Evolutionary conservation across 106 monocot genomes (phyloP).

Genomic region (Dendrobium catenatum): DNA sequence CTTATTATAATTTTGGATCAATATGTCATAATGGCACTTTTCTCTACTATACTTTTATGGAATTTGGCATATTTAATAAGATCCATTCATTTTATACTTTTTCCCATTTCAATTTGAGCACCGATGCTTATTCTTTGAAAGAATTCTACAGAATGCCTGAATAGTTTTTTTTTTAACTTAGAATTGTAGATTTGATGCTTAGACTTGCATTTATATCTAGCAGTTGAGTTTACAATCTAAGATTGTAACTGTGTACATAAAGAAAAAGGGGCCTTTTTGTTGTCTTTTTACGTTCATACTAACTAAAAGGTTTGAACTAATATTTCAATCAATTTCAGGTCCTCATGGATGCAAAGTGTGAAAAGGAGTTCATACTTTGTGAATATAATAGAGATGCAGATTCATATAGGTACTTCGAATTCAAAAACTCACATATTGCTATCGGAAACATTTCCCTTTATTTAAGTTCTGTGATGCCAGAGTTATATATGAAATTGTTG

Average conservation of each 20-base stretch:
- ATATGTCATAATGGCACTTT: no score
- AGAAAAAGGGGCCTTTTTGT: not conserved
- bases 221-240: not conserved
- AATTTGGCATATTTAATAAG: not conserved
- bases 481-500: not conserved
- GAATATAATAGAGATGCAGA: slow-evolving; percentile 98
- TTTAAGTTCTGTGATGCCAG: not conserved
- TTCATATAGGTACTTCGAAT: slow-evolving; percentile 63
- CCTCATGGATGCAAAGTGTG: slow-evolving; percentile 36
- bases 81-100: not conserved
- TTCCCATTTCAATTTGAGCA: not conserved
- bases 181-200: not conserved
- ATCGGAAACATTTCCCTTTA: not conserved
- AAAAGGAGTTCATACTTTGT: slow-evolving; percentile 89
- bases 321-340: slow-evolving; percentile 33
- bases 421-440: not conserved
- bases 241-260: not conserved
- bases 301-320: not conserved
- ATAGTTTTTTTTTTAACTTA: not conserved
- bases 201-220: not conserved
- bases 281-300: not conserved
- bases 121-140: not conserved
- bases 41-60: not conserved
- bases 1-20: no score
- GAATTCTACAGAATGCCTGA: not conserved